These are phyloP conservation scores for Colletotrichum phormii DNA, from an alignment of 2,329 filamentous ascomycete genomes.

Conservation along the genomic window DNA sequence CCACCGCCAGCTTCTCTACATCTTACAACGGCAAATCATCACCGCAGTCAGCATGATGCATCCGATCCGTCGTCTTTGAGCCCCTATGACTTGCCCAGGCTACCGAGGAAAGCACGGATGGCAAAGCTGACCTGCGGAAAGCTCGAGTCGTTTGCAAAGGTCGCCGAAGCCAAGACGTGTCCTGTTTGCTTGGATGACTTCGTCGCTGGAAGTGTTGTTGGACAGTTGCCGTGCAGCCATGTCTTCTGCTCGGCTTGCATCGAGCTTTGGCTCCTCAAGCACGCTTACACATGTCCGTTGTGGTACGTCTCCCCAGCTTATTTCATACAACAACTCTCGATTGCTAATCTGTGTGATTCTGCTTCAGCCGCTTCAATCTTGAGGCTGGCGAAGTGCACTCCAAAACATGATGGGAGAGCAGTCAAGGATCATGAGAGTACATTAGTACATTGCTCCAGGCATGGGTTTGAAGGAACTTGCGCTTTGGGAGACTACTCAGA, in stretches of 20 bases:
- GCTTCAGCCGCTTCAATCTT: background rate
- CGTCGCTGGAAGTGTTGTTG: background rate
- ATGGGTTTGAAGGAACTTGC: too few species aligned
- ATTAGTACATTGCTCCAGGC: too few species aligned
- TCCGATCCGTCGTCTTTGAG: too few species aligned
- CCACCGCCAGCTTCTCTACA: background rate
- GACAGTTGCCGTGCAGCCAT: conserved; percentile 7
- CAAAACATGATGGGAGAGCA: background rate
- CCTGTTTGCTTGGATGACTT: conserved; percentile 22
- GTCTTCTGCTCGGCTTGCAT: conserved; percentile 26
- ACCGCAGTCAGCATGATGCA: background rate
- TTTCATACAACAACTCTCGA: too few species aligned
- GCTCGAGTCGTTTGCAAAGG: background rate
- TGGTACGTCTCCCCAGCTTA: conserved; percentile 1
- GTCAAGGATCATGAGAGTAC: background rate
- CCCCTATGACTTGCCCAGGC: background rate
- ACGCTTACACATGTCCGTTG: conserved; percentile 7
- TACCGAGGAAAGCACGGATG: background rate
- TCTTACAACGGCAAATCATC: background rate
- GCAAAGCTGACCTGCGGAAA: background rate
- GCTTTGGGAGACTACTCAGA: too few species aligned
- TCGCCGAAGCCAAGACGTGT: background rate
- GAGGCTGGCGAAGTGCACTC: background rate
- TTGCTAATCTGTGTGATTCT: background rate
- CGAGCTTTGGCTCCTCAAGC: conserved; percentile 17